Evolutionary conservation across 108 stramenopile species (phyloP), one percentile per base, ranked within the genome.

Genomic region (Seminavis robusta): DNA sequence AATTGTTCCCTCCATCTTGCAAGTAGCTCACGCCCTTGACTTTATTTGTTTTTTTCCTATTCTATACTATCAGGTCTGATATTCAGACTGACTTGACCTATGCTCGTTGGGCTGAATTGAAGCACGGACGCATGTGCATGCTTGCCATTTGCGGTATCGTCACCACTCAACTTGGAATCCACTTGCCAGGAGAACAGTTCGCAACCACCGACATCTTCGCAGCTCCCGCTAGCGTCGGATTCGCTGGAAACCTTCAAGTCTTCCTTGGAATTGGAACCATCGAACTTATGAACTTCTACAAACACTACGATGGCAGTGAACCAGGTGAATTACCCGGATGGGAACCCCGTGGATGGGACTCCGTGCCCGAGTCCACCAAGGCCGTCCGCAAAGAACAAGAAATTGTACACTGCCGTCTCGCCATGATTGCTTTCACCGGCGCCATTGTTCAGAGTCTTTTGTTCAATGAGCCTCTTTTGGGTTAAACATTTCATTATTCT

Each of bases 121-220:
- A 95, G 91, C 95, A 88, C 72, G 95, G 64, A 84, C 96, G 86
- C 86, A 98, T 87, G 67, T 82, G 41, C 76, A 88, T 88, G 90
- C 81, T 86, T 47, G 90, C 90, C 34, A 76, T 88, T 52, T 72
- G 81, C 20, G 90, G 90, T 57, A 88, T 86, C 68, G 49, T 92
- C 9, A 81, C 81, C 59, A 86, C 88, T 65, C 80, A 88, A 65
- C 44, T 70, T 33, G 76, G 76, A 13, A 58, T 73, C 32, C 90
- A 92, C 78, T 65, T 88, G 27, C 84, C 90, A 9, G 90, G 90
- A 61, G 86, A 77, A 20, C 71, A 69, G 9, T 92, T 73, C 71
- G 79, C 84, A 52, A 80, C 73, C 59, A 81, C 85, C 27, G 90
- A 92, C 39, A 81, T 87, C 27, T 88, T 78, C 49, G 90, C 79